Evolutionary conservation across 495 filamentous ascomycete genomes (phyloP).

Genomic region (Neurospora sp.): DNA sequence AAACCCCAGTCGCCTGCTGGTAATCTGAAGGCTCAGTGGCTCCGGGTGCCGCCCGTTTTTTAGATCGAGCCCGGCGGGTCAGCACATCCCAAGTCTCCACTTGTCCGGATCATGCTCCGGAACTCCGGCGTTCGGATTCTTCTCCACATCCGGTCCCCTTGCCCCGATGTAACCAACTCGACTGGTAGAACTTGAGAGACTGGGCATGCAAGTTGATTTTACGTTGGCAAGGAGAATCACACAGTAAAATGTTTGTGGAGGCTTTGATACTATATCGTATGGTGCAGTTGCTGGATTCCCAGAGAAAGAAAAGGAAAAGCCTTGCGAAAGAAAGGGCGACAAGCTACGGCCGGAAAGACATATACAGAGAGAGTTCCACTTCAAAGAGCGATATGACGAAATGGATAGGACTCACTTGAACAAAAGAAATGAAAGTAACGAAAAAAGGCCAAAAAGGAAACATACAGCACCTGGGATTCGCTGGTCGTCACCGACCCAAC

Average conservation of each 20-base stretch:
- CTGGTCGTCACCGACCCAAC: slow-evolving; percentile 33
- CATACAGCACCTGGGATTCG: slow-evolving; percentile 37
- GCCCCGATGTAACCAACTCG: not conserved
- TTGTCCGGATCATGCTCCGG: not conserved
- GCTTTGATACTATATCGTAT: too few relatives aligned
- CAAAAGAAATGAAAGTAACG: not conserved
- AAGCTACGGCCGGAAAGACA: not conserved
- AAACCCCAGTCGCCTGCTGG: too few relatives aligned
- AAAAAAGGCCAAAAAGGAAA: slow-evolving; percentile 8
- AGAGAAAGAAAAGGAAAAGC: too few relatives aligned
- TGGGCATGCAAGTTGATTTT: too few relatives aligned
- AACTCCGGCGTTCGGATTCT: not conserved
- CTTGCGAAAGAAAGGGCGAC: not conserved
- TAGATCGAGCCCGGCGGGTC: not conserved
- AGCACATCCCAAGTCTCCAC: not conserved
- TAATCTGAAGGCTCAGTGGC: not conserved
- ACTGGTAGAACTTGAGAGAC: not conserved
- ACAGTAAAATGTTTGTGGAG: not conserved
- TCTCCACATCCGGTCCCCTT: not conserved
- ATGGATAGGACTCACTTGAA: not conserved
- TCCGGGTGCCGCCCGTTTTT: not conserved
- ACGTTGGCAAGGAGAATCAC: not conserved
- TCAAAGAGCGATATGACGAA: not conserved
- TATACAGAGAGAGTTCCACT: not conserved
- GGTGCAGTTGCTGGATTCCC: too few relatives aligned